Percentiles rank a stretch among this genome's conserved stretches.
Conservation (phyloP, 1,284 basidiomycete species). For the Rhizoctonia solani region DNA sequence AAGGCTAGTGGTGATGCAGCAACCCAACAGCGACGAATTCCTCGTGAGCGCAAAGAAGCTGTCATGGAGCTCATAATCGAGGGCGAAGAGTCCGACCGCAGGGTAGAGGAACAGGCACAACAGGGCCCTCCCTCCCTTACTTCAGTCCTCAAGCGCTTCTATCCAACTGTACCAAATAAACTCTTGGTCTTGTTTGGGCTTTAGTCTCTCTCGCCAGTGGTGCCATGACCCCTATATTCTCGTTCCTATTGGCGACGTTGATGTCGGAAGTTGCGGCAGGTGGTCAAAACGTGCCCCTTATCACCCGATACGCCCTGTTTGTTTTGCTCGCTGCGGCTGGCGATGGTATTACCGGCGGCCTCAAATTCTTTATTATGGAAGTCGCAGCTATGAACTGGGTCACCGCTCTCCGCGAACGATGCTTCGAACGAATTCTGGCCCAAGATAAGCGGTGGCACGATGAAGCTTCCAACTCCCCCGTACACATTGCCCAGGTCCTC, state of each 20-base stretch:
- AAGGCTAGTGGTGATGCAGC: slow-evolving; percentile 48
- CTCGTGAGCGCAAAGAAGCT: slow-evolving; percentile 16
- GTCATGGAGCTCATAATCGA: slow-evolving; percentile 28
- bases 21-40: slow-evolving; percentile 5
- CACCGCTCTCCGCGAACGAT: slow-evolving; percentile 62
- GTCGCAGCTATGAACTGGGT: slow-evolving; percentile 77
- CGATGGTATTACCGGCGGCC: slow-evolving; percentile 73
- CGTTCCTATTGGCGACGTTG: slow-evolving; percentile 82
- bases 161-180: slow-evolving; percentile 78
- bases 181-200: slow-evolving; percentile 70
- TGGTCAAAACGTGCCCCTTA: slow-evolving; percentile 58
- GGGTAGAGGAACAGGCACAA: neutral
- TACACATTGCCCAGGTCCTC: slow-evolving; percentile 74
- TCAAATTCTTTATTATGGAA: slow-evolving; percentile 81
- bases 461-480: slow-evolving; percentile 61
- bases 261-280: slow-evolving; percentile 79
- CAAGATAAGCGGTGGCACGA: slow-evolving; percentile 97
- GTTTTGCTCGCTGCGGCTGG: slow-evolving; percentile 70
- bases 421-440: slow-evolving; percentile 64
- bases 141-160: slow-evolving; percentile 61
- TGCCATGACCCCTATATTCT: slow-evolving; percentile 88
- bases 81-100: slow-evolving; percentile 40
- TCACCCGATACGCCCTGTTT: slow-evolving; percentile 65
- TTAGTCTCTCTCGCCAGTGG: slow-evolving; percentile 70
- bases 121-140: slow-evolving; percentile 48